phyloP scores from a whole-genome alignment of 1,284 basidiomycete species.

The Ganoderma multipileum region DNA sequence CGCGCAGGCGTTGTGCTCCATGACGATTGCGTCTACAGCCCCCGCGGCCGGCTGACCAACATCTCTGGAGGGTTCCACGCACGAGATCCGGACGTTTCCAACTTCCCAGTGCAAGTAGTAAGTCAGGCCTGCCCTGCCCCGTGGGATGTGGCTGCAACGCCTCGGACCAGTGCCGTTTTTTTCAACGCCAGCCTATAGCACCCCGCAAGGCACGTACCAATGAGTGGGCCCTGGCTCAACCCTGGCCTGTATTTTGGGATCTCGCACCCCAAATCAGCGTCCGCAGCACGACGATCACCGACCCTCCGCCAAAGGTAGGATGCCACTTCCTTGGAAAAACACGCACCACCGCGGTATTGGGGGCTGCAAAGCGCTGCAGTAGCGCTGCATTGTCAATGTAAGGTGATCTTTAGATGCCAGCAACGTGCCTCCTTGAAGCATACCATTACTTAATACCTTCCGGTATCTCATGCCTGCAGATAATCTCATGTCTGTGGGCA shows the following conservation, averaged over 20 bases:
- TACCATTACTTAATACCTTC: no score
- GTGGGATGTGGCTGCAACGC: neutral
- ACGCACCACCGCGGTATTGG: neutral
- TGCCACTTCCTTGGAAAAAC: neutral
- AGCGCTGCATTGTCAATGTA: neutral
- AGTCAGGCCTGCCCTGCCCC: neutral
- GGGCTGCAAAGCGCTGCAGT: neutral
- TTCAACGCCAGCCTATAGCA: conserved; percentile 7
- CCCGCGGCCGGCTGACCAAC: conserved; percentile 2
- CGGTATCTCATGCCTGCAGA: neutral
- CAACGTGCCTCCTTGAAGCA: no score
- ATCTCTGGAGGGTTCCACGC: neutral
- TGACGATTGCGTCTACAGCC: neutral
- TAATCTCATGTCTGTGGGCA: neutral
- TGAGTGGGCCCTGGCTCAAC: neutral
- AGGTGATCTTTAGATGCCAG: no score
- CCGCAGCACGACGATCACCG: neutral
- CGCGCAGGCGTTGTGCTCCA: neutral
- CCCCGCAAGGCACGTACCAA: conserved; percentile 9
- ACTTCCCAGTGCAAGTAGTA: neutral
- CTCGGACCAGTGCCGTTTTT: neutral
- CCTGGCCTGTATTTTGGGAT: conserved; percentile 1
- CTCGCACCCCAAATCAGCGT: conserved; percentile 2
- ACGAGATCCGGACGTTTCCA: neutral
- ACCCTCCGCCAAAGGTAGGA: neutral